These are phyloP conservation scores for Rhynchosporium agropyri DNA, from an alignment of 2,329 filamentous ascomycete genomes.

Conservation along the genomic window DNA sequence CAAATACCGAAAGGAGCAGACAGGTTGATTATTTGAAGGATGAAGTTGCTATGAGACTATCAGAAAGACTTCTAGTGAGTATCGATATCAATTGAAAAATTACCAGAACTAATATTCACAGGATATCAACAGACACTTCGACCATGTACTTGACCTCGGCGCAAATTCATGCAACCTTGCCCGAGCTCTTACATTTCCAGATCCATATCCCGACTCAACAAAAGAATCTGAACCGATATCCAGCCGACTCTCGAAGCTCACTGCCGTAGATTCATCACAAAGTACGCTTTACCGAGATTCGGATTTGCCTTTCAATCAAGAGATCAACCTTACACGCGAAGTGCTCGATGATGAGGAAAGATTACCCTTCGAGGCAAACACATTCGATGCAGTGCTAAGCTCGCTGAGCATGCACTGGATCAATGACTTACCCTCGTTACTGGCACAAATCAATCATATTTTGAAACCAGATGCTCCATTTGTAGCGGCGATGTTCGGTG, in stretches of 20 bases:
- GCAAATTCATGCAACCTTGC: conserved; percentile 96
- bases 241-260: conserved; percentile 71
- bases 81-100: conserved; percentile 19
- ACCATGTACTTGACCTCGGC: conserved; percentile 84
- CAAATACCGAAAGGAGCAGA: conserved; percentile 69
- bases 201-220: conserved; percentile 62
- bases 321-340: conserved; percentile 71
- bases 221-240: conserved; percentile 66
- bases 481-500: conserved; percentile 94
- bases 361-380: conserved; percentile 72
- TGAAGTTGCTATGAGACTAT: conserved; percentile 82
- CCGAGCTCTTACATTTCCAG: conserved; percentile 71
- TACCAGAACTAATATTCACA: conserved; percentile 43
- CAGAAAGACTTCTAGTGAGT: conserved; percentile 78
- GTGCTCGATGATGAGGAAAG: conserved; percentile 75
- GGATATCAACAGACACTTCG: conserved; percentile 91
- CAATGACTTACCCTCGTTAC: conserved; percentile 86
- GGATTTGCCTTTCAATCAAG: conserved; percentile 71
- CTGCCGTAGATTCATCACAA: conserved; percentile 80
- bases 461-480: conserved; percentile 92
- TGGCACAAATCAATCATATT: conserved; percentile 82
- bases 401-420: conserved; percentile 94
- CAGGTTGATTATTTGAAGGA: conserved; percentile 92
- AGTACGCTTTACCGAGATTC: conserved; percentile 80
- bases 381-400: conserved; percentile 89